Evolutionary conservation across 2,329 filamentous ascomycete species (phyloP).

Genomic region (Colletotrichum ledebouriae): DNA sequence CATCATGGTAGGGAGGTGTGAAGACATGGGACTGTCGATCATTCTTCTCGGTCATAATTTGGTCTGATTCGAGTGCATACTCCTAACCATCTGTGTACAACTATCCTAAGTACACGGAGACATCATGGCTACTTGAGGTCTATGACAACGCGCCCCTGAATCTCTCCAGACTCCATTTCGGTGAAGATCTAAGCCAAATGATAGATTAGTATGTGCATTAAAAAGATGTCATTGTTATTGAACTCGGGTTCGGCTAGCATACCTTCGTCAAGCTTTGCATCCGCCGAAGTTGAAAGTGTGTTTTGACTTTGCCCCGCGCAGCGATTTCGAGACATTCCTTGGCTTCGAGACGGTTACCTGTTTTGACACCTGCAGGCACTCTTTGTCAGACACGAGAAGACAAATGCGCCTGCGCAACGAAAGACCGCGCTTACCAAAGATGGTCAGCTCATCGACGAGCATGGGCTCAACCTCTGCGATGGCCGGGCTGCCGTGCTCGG

Average conservation of each 20-base stretch:
- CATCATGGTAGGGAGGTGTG: too few relatives aligned
- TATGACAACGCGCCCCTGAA: slow-evolving; percentile 40
- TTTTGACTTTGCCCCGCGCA: slow-evolving; percentile 38
- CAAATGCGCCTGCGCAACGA: not conserved
- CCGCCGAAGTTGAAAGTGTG: slow-evolving; percentile 38
- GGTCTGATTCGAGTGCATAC: not conserved
- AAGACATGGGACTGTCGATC: not conserved
- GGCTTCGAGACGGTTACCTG: slow-evolving; percentile 39
- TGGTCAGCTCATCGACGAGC: slow-evolving; percentile 36
- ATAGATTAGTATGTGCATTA: not conserved
- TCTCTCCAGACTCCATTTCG: slow-evolving; percentile 38
- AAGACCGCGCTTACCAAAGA: slow-evolving; percentile 32
- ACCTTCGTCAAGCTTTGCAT: slow-evolving; percentile 41
- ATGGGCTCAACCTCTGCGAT: slow-evolving; percentile 35
- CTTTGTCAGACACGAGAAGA: slow-evolving; percentile 6
- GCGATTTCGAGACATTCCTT: slow-evolving; percentile 41
- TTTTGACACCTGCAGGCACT: slow-evolving; percentile 30
- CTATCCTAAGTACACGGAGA: too few relatives aligned
- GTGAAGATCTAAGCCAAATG: slow-evolving; percentile 24
- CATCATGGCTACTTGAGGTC: slow-evolving; percentile 27
- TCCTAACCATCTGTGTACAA: slow-evolving; percentile 1
- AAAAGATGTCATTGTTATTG: not conserved
- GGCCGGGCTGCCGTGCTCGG: slow-evolving; percentile 31
- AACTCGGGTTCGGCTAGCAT: not conserved
- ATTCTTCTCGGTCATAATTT: slow-evolving; percentile 7